Evolutionary conservation across 768 basidiomycete species (phyloP).

Genomic region (Mycena crocata): DNA sequence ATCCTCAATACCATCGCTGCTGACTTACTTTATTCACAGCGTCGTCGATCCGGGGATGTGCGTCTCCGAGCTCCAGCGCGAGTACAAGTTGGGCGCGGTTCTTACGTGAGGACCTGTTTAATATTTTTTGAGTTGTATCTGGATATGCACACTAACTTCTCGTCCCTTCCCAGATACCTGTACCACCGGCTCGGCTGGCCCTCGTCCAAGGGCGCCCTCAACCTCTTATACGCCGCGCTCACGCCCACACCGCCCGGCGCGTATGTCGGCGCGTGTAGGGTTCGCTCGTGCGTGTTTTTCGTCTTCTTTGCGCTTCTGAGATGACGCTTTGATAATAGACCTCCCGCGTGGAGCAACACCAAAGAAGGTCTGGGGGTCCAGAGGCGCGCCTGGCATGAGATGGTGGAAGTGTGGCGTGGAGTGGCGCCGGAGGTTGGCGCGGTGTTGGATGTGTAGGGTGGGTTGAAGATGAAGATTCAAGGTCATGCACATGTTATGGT

Average conservation of each 20-base stretch:
- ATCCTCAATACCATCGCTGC: too few species aligned
- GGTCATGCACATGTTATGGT: too few species aligned
- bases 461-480: too few species aligned
- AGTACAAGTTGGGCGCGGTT: not conserved
- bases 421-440: constrained; percentile 16
- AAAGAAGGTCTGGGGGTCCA: not conserved
- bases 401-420: constrained; percentile 19
- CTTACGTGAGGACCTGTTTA: not conserved
- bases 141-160: not conserved
- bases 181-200: not conserved
- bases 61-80: not conserved
- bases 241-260: constrained; percentile 17
- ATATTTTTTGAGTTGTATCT: not conserved
- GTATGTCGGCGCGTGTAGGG: constrained; percentile 1
- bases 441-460: too few species aligned
- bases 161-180: not conserved
- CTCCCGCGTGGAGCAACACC: not conserved
- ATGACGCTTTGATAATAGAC: not conserved
- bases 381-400: constrained; percentile 19
- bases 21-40: not conserved
- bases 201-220: constrained; percentile 10
- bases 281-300: not conserved
- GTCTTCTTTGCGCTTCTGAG: not conserved
- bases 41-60: constrained; percentile 12
- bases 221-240: constrained; percentile 14